These are phyloP conservation scores for Gliomastix tumulicola DNA, from an alignment of 2,329 filamentous ascomycete species.

Conservation along the genomic window DNA sequence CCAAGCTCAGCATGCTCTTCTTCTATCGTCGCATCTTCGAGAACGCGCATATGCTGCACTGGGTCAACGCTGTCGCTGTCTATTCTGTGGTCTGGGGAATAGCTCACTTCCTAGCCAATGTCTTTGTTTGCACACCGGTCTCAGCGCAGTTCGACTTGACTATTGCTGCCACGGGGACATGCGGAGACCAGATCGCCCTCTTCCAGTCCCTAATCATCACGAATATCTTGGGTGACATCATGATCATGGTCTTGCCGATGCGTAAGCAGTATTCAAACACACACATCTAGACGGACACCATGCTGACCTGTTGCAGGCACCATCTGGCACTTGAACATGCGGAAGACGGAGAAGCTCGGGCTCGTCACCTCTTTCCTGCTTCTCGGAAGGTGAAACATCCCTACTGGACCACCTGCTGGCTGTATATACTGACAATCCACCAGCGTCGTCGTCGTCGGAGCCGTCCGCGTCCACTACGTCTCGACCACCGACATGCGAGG, in stretches of 20 bases:
- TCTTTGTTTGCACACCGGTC: not conserved
- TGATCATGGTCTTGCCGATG: constrained; percentile 25
- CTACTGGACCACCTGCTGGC: not conserved
- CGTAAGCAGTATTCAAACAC: too few species aligned
- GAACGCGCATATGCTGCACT: constrained; percentile 61
- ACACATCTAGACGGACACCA: too few species aligned
- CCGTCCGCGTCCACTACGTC: constrained; percentile 7
- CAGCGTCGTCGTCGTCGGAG: constrained; percentile 3
- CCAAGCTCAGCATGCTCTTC: constrained; percentile 1
- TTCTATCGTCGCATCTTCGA: constrained; percentile 43
- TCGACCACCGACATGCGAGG: constrained; percentile 6
- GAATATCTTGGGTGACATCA: constrained; percentile 26
- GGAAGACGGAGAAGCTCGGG: constrained; percentile 13
- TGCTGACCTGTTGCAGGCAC: too few species aligned
- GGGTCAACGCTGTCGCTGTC: constrained; percentile 74
- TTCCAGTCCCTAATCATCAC: constrained; percentile 13
- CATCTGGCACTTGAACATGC: constrained; percentile 22
- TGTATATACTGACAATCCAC: not conserved
- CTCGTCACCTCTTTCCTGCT: constrained; percentile 13
- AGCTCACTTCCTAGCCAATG: not conserved
- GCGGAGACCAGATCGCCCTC: constrained; percentile 6
- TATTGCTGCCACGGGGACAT: not conserved
- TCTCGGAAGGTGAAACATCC: constrained; percentile 8
- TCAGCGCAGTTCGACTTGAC: not conserved
- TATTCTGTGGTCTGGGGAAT: not conserved